phyloP scores from a whole-genome alignment of 441 rosid genomes.

The Viola pubescens region DNA sequence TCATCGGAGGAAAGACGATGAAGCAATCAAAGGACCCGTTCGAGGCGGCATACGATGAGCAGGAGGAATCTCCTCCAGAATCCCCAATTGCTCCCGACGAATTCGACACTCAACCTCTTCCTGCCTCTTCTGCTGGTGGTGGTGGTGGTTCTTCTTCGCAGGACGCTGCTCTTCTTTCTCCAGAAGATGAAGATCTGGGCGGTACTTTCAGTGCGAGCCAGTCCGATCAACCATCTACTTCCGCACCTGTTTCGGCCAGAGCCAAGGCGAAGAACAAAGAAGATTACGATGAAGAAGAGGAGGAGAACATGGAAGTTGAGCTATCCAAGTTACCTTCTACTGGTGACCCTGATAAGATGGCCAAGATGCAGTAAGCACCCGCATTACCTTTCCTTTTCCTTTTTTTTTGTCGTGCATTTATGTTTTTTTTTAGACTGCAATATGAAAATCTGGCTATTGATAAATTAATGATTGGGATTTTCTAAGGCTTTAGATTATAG shows the following conservation, averaged over 20 bases:
- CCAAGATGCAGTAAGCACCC: constrained; percentile 73
- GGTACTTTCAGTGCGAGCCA: constrained; percentile 3
- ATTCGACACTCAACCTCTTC: constrained; percentile 17
- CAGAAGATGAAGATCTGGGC: constrained; percentile 36
- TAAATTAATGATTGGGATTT: too few species aligned
- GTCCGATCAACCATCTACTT: constrained; percentile 17
- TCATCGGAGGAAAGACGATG: constrained; percentile 26
- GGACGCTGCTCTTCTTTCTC: constrained; percentile 17
- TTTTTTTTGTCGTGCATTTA: not conserved
- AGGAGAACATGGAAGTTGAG: constrained; percentile 82
- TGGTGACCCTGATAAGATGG: constrained; percentile 72
- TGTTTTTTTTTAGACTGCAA: not conserved
- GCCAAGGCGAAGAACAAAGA: constrained; percentile 42
- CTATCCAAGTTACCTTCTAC: constrained; percentile 59
- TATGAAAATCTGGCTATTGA: not conserved
- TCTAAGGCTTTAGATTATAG: too few species aligned
- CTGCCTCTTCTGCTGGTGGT: constrained; percentile 4
- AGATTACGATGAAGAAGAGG: constrained; percentile 79
- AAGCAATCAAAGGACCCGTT: constrained; percentile 83
- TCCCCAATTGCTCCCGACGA: constrained; percentile 44
- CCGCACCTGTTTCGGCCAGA: constrained; percentile 20
- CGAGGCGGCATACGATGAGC: constrained; percentile 76
- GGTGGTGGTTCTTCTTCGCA: constrained; percentile 6
- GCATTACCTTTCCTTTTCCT: not conserved
- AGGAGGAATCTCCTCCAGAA: constrained; percentile 58